Evolutionary conservation across 2,329 filamentous ascomycete genomes (phyloP).

Genomic region (Biscogniauxia mediterranea): DNA sequence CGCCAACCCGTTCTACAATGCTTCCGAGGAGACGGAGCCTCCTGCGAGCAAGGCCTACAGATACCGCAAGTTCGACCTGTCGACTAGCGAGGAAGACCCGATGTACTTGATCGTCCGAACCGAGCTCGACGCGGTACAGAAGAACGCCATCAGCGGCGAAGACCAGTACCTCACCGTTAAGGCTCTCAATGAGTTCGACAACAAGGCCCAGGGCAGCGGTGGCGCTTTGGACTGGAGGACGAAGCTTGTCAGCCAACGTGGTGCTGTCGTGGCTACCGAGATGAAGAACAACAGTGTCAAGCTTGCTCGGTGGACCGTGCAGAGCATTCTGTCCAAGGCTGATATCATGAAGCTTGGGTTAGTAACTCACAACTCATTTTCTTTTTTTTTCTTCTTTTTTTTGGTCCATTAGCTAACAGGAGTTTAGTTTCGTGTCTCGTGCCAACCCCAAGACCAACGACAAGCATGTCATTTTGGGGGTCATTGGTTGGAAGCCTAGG

Average conservation of each 20-base stretch:
- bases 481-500: slow-evolving; percentile 95
- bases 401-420: slow-evolving; percentile 9
- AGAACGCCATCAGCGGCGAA: slow-evolving; percentile 88
- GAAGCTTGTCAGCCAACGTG: slow-evolving; percentile 90
- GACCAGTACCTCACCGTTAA: slow-evolving; percentile 91
- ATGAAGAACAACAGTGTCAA: slow-evolving; percentile 99
- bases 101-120: slow-evolving; percentile 91
- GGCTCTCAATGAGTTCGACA: slow-evolving; percentile 98
- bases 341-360: slow-evolving; percentile 98
- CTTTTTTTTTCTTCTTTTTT: background rate
- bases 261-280: slow-evolving; percentile 96
- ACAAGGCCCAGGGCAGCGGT: slow-evolving; percentile 92
- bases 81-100: slow-evolving; percentile 90
- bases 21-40: slow-evolving; percentile 87
- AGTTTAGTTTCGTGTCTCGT: slow-evolving; percentile 82
- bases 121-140: slow-evolving; percentile 91
- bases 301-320: slow-evolving; percentile 94
- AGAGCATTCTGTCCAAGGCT: slow-evolving; percentile 95
- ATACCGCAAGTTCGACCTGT: slow-evolving; percentile 95
- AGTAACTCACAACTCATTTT: slow-evolving; percentile 33
- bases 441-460: slow-evolving; percentile 89
- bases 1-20: slow-evolving; percentile 97
- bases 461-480: slow-evolving; percentile 91
- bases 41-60: slow-evolving; percentile 97
- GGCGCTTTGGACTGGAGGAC: slow-evolving; percentile 95